phyloP scores from a whole-genome alignment of 1,139 yeast genomes.

The Pichia sp. region DNA sequence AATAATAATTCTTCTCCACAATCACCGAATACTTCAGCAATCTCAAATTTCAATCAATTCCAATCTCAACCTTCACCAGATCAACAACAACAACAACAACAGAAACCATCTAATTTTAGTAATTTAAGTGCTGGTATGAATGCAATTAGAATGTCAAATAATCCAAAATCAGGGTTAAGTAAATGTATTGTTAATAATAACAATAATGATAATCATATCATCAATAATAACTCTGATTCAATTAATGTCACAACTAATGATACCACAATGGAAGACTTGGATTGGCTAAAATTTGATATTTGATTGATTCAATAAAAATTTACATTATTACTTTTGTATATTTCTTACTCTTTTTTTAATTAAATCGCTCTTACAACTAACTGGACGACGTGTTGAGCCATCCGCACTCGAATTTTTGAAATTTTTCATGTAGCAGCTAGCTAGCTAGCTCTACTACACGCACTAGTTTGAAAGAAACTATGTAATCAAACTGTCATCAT shows the following conservation, averaged over 20 bases:
- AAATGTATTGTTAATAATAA: slow-evolving; percentile 11
- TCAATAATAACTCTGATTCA: background rate
- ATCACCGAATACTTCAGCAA: background rate
- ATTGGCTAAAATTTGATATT: slow-evolving; percentile 29
- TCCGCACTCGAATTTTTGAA: no score
- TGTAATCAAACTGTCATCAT: background rate
- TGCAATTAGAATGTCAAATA: slow-evolving; percentile 12
- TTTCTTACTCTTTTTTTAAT: background rate
- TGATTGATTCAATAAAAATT: slow-evolving; percentile 8
- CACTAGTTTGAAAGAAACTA: no score
- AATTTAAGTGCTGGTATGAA: slow-evolving; percentile 20
- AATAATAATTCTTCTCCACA: slow-evolving; percentile 5
- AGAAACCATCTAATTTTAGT: slow-evolving; percentile 16
- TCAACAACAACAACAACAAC: slow-evolving; percentile 4
- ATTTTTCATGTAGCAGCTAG: no score
- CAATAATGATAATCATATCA: background rate
- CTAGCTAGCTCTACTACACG: no score
- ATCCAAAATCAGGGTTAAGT: slow-evolving; percentile 14
- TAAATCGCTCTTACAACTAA: no score
- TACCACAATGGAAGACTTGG: slow-evolving; percentile 19
- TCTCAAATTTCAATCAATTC: background rate
- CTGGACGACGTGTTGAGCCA: no score
- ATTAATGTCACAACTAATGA: background rate
- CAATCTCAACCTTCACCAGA: background rate
- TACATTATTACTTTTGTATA: background rate